Evolutionary conservation across 1,284 basidiomycete genomes (phyloP).

Genomic region (Ganoderma lingzhi): DNA sequence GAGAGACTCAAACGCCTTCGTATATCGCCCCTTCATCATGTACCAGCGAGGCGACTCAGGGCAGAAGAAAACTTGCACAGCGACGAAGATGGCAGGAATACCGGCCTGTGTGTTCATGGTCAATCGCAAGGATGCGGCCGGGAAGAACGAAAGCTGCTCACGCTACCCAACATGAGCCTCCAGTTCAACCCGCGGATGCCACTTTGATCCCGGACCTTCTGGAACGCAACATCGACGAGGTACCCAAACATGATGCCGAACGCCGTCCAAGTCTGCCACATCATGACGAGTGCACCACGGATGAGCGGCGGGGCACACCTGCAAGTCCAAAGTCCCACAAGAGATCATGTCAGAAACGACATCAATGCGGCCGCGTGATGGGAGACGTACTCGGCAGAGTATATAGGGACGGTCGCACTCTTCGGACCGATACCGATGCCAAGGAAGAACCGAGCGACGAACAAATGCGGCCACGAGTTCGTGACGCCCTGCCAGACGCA

Average conservation of each 20-base stretch:
- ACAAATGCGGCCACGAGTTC: constrained; percentile 76
- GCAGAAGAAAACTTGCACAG: constrained; percentile 61
- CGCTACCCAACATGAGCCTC: constrained; percentile 71
- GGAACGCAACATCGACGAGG: constrained; percentile 62
- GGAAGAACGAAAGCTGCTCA: constrained; percentile 34
- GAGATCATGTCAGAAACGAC: neutral
- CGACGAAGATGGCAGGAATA: constrained; percentile 66
- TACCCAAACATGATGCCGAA: constrained; percentile 78
- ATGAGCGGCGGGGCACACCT: constrained; percentile 70
- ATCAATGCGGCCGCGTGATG: neutral
- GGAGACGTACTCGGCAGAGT: constrained; percentile 60
- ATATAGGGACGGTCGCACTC: constrained; percentile 68
- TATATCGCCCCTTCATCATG: constrained; percentile 72
- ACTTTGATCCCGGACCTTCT: constrained; percentile 54
- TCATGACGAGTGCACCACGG: constrained; percentile 83
- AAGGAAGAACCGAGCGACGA: constrained; percentile 72
- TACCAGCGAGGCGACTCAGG: constrained; percentile 79
- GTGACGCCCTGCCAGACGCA: constrained; percentile 77
- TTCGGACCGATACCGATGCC: constrained; percentile 80
- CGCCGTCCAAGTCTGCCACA: constrained; percentile 81
- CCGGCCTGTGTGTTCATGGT: constrained; percentile 53
- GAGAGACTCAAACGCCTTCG: constrained; percentile 71
- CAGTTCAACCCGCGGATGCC: constrained; percentile 67
- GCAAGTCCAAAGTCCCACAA: neutral
- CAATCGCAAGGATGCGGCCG: neutral